Evolutionary conservation across 2,329 filamentous ascomycete genomes (phyloP).

Genomic region (Penicillium sp.): DNA sequence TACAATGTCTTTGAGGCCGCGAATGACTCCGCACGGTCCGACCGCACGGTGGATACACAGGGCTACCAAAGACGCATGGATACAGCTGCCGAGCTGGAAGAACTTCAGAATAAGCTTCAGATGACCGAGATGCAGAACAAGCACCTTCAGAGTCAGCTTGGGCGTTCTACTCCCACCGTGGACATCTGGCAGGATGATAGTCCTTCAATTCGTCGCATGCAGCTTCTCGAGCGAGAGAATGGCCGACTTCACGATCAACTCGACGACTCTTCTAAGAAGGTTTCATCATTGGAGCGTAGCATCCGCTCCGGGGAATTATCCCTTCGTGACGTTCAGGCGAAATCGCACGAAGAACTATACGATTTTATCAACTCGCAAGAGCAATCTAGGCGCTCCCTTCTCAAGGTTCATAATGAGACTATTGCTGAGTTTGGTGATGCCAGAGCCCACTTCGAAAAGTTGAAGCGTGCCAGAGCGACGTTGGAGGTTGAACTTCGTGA

Average conservation of each 20-base stretch:
- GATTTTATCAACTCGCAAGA: slow-evolving; percentile 92
- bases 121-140: slow-evolving; percentile 93
- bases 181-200: slow-evolving; percentile 69
- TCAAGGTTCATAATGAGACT: slow-evolving; percentile 81
- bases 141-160: slow-evolving; percentile 83
- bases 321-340: slow-evolving; percentile 84
- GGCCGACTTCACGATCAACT: slow-evolving; percentile 89
- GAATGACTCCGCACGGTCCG: slow-evolving; percentile 77
- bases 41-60: slow-evolving; percentile 78
- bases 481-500: slow-evolving; percentile 87
- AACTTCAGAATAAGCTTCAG: slow-evolving; percentile 90
- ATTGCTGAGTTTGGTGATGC: slow-evolving; percentile 81
- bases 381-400: slow-evolving; percentile 74
- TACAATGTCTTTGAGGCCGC: slow-evolving; percentile 62
- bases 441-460: slow-evolving; percentile 80
- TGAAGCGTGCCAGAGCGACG: slow-evolving; percentile 75
- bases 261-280: slow-evolving; percentile 89
- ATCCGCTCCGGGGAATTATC: slow-evolving; percentile 85
- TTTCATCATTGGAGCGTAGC: slow-evolving; percentile 82
- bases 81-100: slow-evolving; percentile 82
- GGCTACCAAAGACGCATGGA: slow-evolving; percentile 88
- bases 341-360: slow-evolving; percentile 90
- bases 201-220: slow-evolving; percentile 74
- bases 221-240: slow-evolving; percentile 91
- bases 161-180: slow-evolving; percentile 62